Conservation (phyloP, 2,329 filamentous ascomycete species). For the Trichoderma hamatum region DNA sequence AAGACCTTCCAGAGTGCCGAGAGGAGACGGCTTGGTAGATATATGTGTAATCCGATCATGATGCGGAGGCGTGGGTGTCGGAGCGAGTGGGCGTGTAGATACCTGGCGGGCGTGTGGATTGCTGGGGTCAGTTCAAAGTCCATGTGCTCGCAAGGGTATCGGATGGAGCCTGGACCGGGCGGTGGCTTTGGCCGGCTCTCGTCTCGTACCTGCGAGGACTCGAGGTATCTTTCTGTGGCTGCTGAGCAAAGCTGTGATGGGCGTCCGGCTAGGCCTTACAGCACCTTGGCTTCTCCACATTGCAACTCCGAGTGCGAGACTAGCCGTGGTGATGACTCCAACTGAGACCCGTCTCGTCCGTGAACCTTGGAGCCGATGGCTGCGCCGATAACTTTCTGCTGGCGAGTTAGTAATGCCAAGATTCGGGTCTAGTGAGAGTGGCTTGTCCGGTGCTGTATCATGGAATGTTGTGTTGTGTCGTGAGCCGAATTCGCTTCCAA, state of each 20-base stretch:
- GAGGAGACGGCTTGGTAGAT: constrained; percentile 17
- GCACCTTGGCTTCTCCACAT: constrained; percentile 16
- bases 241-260: constrained; percentile 7
- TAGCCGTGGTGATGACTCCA: constrained; percentile 19
- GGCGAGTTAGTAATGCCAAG: background rate
- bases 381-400: background rate
- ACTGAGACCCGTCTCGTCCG: constrained; percentile 12
- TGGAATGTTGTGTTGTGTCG: background rate
- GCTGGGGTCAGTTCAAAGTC: background rate
- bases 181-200: constrained; percentile 22
- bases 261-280: constrained; percentile 20
- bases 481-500: background rate
- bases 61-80: constrained; percentile 16
- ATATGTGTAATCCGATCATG: constrained; percentile 18
- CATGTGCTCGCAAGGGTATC: constrained; percentile 19
- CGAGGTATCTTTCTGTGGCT: constrained; percentile 3
- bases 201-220: constrained; percentile 11
- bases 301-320: background rate
- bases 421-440: background rate
- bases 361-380: constrained; percentile 9
- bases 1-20: constrained; percentile 17
- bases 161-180: constrained; percentile 26
- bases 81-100: constrained; percentile 11
- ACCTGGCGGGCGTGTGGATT: constrained; percentile 9
- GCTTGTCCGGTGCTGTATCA: background rate